Conservation (phyloP, 495 filamentous ascomycete species). For the Bacidia gigantensis region DNA sequence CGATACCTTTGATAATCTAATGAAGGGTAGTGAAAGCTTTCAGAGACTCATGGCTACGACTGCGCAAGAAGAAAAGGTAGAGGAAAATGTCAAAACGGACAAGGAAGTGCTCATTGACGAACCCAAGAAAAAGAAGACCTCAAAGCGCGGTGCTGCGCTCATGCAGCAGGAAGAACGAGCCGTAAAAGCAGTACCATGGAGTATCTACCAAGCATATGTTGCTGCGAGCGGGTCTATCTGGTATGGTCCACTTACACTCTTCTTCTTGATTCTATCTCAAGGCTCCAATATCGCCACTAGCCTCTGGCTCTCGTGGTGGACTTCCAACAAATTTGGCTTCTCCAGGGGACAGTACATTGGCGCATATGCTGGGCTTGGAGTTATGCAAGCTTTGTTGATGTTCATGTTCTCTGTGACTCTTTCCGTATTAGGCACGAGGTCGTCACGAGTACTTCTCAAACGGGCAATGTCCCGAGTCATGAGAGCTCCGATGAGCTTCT, state of each 20-base stretch:
- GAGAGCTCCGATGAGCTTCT: slow-evolving; percentile 90
- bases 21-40: slow-evolving; percentile 60
- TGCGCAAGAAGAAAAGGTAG: slow-evolving; percentile 51
- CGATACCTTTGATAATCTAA: slow-evolving; percentile 78
- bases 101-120: slow-evolving; percentile 36
- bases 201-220: slow-evolving; percentile 70
- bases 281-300: slow-evolving; percentile 75
- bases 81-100: slow-evolving; percentile 26
- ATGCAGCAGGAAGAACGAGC: slow-evolving; percentile 91
- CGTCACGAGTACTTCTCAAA: slow-evolving; percentile 71
- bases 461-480: slow-evolving; percentile 69
- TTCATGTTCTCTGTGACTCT: slow-evolving; percentile 56
- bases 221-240: slow-evolving; percentile 63
- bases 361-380: slow-evolving; percentile 67
- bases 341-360: slow-evolving; percentile 66
- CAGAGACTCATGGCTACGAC: slow-evolving; percentile 72
- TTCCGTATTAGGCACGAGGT: slow-evolving; percentile 64
- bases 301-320: slow-evolving; percentile 92
- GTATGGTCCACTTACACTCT: slow-evolving; percentile 49
- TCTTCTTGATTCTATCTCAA: slow-evolving; percentile 56
- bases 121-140: slow-evolving; percentile 41
- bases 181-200: slow-evolving; percentile 68
- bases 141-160: slow-evolving; percentile 45
- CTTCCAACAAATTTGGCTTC: slow-evolving; percentile 54
- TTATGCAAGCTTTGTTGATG: slow-evolving; percentile 58